Conservation (phyloP, 1,139 yeast species). For the Kurtzmaniella quercitrusa region DNA sequence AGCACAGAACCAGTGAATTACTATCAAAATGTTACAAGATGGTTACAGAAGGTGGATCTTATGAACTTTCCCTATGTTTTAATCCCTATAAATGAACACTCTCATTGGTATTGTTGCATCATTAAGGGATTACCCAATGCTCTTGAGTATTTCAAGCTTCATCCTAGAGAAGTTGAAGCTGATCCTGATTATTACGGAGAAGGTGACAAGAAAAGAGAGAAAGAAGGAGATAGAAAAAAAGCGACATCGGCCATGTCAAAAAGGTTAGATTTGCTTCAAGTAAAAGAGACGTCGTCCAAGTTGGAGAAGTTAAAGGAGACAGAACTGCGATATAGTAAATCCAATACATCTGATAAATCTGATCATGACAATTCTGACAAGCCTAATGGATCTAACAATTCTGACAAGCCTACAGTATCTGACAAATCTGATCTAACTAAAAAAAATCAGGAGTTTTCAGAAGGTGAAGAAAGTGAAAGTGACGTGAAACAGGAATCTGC, state of each 20-base stretch:
- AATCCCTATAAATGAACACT: constrained; percentile 75
- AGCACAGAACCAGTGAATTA: constrained; percentile 24
- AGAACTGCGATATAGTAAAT: too few species aligned
- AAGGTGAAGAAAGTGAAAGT: background rate
- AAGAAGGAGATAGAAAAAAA: background rate
- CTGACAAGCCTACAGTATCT: too few species aligned
- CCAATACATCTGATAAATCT: too few species aligned
- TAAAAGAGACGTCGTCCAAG: too few species aligned
- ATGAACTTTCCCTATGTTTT: constrained; percentile 59
- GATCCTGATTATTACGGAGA: background rate
- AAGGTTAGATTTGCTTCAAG: too few species aligned
- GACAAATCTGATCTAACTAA: too few species aligned
- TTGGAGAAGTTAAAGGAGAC: too few species aligned
- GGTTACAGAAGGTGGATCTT: constrained; percentile 74
- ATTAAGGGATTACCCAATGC: constrained; percentile 43
- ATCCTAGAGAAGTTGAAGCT: background rate
- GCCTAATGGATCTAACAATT: background rate
- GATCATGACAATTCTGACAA: background rate
- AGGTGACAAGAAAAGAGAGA: background rate
- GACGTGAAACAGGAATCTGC: background rate
- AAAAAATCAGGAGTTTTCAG: too few species aligned
- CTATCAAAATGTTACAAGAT: constrained; percentile 65
- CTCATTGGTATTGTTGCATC: constrained; percentile 88
- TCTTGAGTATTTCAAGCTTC: constrained; percentile 19
- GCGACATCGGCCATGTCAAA: too few species aligned